Evolutionary conservation across 192 early-diverging fungal species (phyloP).

Genomic region (Podila verticillata): DNA sequence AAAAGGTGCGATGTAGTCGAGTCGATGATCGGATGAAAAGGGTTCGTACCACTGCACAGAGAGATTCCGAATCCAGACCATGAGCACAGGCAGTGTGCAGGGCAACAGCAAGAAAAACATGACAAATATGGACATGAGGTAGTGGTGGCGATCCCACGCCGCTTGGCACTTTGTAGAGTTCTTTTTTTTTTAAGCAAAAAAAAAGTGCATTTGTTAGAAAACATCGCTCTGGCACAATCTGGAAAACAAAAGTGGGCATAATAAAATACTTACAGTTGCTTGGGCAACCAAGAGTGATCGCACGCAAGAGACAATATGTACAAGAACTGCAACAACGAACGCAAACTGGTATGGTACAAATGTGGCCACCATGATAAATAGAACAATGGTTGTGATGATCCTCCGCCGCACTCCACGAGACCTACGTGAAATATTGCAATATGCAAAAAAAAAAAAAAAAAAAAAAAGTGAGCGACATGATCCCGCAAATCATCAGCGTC

Average conservation of each 20-base stretch:
- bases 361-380: conserved; percentile 75
- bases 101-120: conserved; percentile 77
- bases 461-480: background rate
- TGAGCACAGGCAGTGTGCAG: conserved; percentile 77
- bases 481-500: background rate
- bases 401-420: conserved; percentile 53
- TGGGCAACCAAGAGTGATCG: conserved; percentile 57
- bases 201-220: background rate
- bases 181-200: background rate
- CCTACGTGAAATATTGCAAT: conserved; percentile 3
- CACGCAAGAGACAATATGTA: conserved; percentile 67
- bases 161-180: conserved; percentile 32
- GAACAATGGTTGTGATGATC: conserved; percentile 59
- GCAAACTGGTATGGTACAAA: conserved; percentile 89
- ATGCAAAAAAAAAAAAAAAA: background rate
- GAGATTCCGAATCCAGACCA: conserved; percentile 85
- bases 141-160: conserved; percentile 64
- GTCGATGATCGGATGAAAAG: conserved; percentile 78
- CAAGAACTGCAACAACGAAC: conserved; percentile 79
- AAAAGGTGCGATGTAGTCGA: conserved; percentile 66
- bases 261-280: conserved; percentile 32
- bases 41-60: conserved; percentile 85
- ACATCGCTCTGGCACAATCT: too few relatives aligned
- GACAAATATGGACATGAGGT: conserved; percentile 73
- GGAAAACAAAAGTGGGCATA: background rate